Conservation (phyloP, 2,329 filamentous ascomycete genomes). For the Lachnum nothofagi region DNA sequence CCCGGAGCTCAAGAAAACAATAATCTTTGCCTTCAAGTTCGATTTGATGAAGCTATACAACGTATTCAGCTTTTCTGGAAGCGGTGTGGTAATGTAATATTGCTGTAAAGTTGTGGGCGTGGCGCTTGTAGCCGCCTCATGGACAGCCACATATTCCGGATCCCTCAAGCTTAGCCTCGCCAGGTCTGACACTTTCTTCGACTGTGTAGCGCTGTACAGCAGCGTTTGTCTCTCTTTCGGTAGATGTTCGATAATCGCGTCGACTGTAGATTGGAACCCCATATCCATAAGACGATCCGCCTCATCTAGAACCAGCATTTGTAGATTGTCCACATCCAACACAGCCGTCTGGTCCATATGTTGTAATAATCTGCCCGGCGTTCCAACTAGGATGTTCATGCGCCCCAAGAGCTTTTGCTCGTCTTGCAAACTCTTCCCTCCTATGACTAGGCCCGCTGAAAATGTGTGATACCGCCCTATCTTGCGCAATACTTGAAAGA, state of each 20-base stretch:
- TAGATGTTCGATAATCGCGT: slow-evolving; percentile 88
- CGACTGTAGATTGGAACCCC: slow-evolving; percentile 86
- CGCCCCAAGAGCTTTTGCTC: slow-evolving; percentile 76
- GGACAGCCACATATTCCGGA: slow-evolving; percentile 91
- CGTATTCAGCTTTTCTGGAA: slow-evolving; percentile 85
- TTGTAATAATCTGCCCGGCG: slow-evolving; percentile 89
- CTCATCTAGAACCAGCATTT: slow-evolving; percentile 91
- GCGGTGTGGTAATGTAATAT: slow-evolving; percentile 80
- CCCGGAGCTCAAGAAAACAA: slow-evolving; percentile 90
- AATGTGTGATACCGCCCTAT: slow-evolving; percentile 85
- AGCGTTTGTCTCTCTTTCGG: slow-evolving; percentile 83
- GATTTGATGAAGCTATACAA: slow-evolving; percentile 88
- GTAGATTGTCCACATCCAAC: slow-evolving; percentile 83
- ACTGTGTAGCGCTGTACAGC: slow-evolving; percentile 94
- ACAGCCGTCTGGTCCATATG: slow-evolving; percentile 90
- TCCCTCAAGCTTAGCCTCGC: slow-evolving; percentile 82
- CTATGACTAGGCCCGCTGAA: slow-evolving; percentile 88
- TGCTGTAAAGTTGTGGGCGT: slow-evolving; percentile 84
- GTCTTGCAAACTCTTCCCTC: slow-evolving; percentile 83
- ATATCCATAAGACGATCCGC: slow-evolving; percentile 96
- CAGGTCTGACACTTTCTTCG: slow-evolving; percentile 86
- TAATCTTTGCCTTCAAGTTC: slow-evolving; percentile 88
- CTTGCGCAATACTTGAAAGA: slow-evolving; percentile 89
- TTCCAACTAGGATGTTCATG: slow-evolving; percentile 98
- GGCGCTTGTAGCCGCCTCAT: slow-evolving; percentile 72